Evolutionary conservation across 2,329 filamentous ascomycete genomes (phyloP).

Genomic region (Zymoseptoria passerinii): DNA sequence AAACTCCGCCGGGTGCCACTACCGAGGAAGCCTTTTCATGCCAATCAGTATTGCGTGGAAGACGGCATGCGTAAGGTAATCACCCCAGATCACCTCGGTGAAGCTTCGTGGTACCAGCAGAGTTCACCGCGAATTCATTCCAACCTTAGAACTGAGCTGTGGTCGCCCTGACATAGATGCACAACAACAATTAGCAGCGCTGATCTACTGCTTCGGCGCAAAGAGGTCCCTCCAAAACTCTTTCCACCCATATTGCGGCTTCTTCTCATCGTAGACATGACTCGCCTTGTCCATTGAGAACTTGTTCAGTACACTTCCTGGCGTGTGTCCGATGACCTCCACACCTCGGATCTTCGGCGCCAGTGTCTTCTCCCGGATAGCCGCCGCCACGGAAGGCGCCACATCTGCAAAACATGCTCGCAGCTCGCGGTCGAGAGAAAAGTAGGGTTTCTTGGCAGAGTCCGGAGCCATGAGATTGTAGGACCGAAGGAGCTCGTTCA

Average conservation of each 20-base stretch:
- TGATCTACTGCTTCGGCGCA: slow-evolving; percentile 15
- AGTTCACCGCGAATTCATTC: no score
- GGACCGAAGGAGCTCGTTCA: slow-evolving; percentile 72
- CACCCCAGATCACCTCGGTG: no score
- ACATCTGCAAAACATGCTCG: slow-evolving; percentile 75
- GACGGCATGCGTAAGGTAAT: no score
- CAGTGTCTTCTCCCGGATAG: slow-evolving; percentile 62
- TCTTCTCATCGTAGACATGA: slow-evolving; percentile 64
- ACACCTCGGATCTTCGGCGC: slow-evolving; percentile 34
- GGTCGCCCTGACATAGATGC: slow-evolving; percentile 16
- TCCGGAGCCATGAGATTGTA: slow-evolving; percentile 95
- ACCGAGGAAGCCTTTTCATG: no score
- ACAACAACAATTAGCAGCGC: slow-evolving; percentile 8
- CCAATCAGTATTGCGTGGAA: no score
- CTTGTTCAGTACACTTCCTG: slow-evolving; percentile 53
- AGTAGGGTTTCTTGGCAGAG: slow-evolving; percentile 88
- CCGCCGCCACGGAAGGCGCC: slow-evolving; percentile 63
- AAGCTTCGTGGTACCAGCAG: no score
- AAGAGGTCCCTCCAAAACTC: slow-evolving; percentile 86
- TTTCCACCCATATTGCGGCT: slow-evolving; percentile 72
- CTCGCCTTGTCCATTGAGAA: slow-evolving; percentile 48
- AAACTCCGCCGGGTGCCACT: no score
- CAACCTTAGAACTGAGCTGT: no score
- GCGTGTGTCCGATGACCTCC: slow-evolving; percentile 36
- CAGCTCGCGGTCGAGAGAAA: slow-evolving; percentile 73